phyloP scores from a whole-genome alignment of 2,329 filamentous ascomycete genomes.

The Hypoxylon sp. region DNA sequence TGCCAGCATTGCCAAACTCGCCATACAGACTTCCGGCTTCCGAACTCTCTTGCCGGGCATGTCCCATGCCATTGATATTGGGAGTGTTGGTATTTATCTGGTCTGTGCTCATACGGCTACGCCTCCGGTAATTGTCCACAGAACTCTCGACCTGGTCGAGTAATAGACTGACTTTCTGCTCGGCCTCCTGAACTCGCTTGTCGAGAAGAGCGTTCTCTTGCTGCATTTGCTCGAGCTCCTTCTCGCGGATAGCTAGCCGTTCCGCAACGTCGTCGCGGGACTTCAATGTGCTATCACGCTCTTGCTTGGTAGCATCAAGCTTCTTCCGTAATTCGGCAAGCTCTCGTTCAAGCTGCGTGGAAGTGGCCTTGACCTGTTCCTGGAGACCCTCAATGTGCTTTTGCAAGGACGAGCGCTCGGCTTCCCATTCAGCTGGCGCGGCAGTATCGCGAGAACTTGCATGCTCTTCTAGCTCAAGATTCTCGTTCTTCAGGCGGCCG shows the following conservation, averaged over 20 bases:
- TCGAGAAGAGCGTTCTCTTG: conserved; percentile 86
- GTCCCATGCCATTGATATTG: conserved; percentile 55
- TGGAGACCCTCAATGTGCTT: conserved; percentile 78
- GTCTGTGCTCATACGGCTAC: conserved; percentile 69
- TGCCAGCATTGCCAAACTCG: conserved; percentile 65
- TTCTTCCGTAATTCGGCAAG: conserved; percentile 77
- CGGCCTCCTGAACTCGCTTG: conserved; percentile 86
- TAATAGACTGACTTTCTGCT: conserved; percentile 91
- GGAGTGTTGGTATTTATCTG: conserved; percentile 55
- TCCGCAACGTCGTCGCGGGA: conserved; percentile 66
- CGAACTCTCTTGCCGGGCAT: conserved; percentile 67
- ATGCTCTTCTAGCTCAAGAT: conserved; percentile 74
- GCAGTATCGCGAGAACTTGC: conserved; percentile 54
- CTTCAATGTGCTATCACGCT: conserved; percentile 72
- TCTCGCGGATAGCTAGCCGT: conserved; percentile 70
- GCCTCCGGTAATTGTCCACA: conserved; percentile 93
- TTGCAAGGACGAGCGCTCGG: conserved; percentile 76
- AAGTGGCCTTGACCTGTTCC: conserved; percentile 73
- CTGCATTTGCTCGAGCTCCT: conserved; percentile 84
- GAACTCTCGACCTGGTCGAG: conserved; percentile 95
- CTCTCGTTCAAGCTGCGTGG: conserved; percentile 77
- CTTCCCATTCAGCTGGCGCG: conserved; percentile 75
- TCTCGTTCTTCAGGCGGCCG: conserved; percentile 81
- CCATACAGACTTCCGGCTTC: conserved; percentile 74
- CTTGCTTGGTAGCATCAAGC: conserved; percentile 71